Evolutionary conservation across 2,329 filamentous ascomycete species (phyloP), one percentile per base, ranked within the genome.

Genomic region (Colletotrichum endophyticum): DNA sequence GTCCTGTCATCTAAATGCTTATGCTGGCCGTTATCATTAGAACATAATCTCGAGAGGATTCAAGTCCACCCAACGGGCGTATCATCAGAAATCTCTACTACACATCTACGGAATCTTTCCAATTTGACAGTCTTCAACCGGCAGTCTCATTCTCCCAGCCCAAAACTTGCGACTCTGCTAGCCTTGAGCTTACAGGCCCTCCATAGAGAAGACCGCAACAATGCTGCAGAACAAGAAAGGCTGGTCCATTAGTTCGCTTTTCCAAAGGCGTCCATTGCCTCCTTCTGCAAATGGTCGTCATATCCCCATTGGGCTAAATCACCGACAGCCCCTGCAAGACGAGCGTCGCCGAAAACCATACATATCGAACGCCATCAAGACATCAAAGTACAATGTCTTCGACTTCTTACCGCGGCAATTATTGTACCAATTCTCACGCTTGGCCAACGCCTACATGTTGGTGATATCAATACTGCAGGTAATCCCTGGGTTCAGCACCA

Each of bases 361-460:
- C 82, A 82, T 91, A 66, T 88, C 88, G 62, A 92, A 92, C 83
- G 92, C 89, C 78, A 96, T 98, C 78, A 92, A 95, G 57, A 96
- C 95, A 1, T 95, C 94, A 78, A 92, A 95, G 66, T 98, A 98
- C 83, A 97, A 93, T 22, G 84, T 95, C 4, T 95, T 93, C 89
- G 94, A 96, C 83, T 98, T 98, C 83, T 84, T 98, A n/a, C 95
- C 95, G 4, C 94, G 95, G 77, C 95, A 98, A 82, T 84, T 98
- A 15, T 89, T 96, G 76, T 96, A 95, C 70, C 95, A 98, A 81
- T 97, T 97, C 82, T 94, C 95, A 9, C 94, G 96, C 77, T 86
- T 98, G 59, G 94, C 94, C 79, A 98, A 98, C 84, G 96, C 98
- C 81, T 92, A 98, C 84, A 98, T 98, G 84, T 89, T 98, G 72